These are phyloP conservation scores for Corymbia calophylla DNA, from an alignment of 441 rosid species.

Conservation along the genomic window DNA sequence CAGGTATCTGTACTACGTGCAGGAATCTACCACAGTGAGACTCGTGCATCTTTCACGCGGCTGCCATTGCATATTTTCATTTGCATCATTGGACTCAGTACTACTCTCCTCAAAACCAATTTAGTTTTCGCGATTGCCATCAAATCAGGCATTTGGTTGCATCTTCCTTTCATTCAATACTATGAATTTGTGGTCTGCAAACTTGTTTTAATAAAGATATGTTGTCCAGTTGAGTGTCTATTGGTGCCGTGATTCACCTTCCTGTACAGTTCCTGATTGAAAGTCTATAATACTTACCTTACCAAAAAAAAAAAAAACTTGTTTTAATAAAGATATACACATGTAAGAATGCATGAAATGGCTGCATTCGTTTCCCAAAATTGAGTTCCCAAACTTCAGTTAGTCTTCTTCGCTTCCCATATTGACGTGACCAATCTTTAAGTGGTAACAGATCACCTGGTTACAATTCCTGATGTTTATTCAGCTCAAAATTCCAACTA, in stretches of 20 bases:
- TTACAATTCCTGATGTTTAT: background rate
- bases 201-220: background rate
- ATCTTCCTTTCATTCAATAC: background rate
- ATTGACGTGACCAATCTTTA: background rate
- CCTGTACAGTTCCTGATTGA: too few relatives aligned
- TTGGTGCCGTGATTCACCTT: too few relatives aligned
- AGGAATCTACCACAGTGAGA: background rate
- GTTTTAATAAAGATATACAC: background rate
- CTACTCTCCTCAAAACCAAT: background rate
- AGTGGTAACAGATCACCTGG: background rate
- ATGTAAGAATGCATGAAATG: background rate
- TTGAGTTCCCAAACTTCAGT: background rate
- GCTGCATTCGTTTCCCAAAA: background rate
- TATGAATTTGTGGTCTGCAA: background rate
- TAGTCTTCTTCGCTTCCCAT: background rate
- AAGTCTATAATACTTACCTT: too few relatives aligned
- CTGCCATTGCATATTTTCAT: background rate
- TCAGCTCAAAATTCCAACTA: background rate
- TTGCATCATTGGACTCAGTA: background rate
- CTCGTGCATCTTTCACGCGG: background rate
- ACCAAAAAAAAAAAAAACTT: too few relatives aligned
- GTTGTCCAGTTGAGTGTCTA: too few relatives aligned
- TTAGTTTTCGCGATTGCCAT: background rate
- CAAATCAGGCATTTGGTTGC: background rate
- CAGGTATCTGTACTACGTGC: conserved; percentile 41